These are phyloP conservation scores for Brassica juncea DNA, from an alignment of 345 rosid species.

Conservation along the genomic window DNA sequence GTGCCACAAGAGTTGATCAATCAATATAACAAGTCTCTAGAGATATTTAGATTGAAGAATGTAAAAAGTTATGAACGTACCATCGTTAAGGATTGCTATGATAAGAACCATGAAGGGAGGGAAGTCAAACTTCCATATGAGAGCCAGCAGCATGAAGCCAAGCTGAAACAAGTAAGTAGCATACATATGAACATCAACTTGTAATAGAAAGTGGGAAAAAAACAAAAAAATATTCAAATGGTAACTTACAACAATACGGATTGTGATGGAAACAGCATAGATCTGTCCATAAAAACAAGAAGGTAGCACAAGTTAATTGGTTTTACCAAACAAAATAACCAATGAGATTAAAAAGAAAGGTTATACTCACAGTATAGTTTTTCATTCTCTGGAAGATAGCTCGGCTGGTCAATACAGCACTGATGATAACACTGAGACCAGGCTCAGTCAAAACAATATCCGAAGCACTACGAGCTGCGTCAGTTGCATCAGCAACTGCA, in stretches of 20 bases:
- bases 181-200: conserved; percentile 10
- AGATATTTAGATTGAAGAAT: background rate
- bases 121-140: conserved; percentile 95
- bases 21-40: background rate
- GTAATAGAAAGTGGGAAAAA: background rate
- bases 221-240: background rate
- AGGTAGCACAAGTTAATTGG: background rate
- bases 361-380: conserved; percentile 75
- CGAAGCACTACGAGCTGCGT: conserved; percentile 97
- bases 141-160: conserved; percentile 97
- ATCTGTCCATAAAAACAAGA: conserved; percentile 57
- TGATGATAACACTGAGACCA: conserved; percentile 97
- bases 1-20: background rate
- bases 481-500: conserved; percentile 99
- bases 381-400: conserved; percentile 99
- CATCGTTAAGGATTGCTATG: conserved; percentile 95
- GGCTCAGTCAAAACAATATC: conserved; percentile 97
- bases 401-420: conserved; percentile 96
- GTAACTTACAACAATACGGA: conserved; percentile 94
- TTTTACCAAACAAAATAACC: background rate
- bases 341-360: background rate
- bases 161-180: conserved; percentile 53
- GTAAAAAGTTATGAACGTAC: conserved; percentile 47
- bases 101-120: conserved; percentile 99
- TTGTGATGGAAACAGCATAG: conserved; percentile 95